These are phyloP conservation scores for Penicillium sp. DNA, from an alignment of 2,329 filamentous ascomycete species.

Conservation along the genomic window DNA sequence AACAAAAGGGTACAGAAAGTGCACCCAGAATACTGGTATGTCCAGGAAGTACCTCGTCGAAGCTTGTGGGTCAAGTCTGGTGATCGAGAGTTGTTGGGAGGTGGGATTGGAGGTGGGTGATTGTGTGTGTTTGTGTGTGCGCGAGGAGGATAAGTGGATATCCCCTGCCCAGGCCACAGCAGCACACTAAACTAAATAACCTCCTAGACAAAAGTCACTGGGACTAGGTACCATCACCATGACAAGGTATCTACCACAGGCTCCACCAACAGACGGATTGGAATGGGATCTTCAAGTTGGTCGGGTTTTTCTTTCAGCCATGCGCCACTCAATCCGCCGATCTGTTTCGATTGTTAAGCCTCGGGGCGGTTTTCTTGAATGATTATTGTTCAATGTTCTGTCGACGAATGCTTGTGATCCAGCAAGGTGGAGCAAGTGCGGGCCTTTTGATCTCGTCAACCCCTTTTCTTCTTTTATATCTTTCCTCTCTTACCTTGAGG, in stretches of 20 bases:
- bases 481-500: too few relatives aligned
- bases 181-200: conserved; percentile 3
- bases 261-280: neutral
- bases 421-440: conserved; percentile 7
- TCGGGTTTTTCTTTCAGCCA: conserved; percentile 1
- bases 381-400: neutral
- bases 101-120: conserved; percentile 1
- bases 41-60: neutral
- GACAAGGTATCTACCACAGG: neutral
- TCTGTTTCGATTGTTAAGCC: neutral
- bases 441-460: neutral
- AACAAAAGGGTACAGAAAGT: neutral
- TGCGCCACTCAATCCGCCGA: conserved; percentile 6
- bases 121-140: neutral
- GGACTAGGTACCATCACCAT: conserved; percentile 1
- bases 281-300: conserved; percentile 5
- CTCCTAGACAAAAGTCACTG: neutral
- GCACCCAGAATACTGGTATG: neutral
- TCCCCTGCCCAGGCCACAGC: neutral
- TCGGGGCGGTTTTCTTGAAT: neutral
- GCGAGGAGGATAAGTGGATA: conserved; percentile 9
- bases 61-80: neutral
- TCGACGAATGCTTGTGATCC: conserved; percentile 5
- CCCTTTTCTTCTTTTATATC: neutral
- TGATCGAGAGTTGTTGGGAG: neutral